Conservation (phyloP, 768 basidiomycete species). For the Rubroboletus pulcherrimus region DNA sequence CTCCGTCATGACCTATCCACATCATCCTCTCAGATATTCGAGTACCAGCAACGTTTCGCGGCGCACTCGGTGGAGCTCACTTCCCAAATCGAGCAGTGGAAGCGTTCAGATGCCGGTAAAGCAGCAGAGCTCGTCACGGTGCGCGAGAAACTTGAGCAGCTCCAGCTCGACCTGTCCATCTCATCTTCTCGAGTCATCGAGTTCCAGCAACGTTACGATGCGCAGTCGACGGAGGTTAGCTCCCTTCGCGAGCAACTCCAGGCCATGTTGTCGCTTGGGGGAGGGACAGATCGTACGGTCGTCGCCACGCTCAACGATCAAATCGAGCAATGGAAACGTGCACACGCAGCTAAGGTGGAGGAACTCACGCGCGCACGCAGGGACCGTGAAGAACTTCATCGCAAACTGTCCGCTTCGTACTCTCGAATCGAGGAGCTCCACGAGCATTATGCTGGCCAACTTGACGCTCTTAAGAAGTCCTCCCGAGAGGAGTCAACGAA, state of each 20-base stretch:
- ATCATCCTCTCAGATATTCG: neutral
- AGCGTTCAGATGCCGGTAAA: neutral
- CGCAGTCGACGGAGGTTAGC: neutral
- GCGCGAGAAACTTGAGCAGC: neutral
- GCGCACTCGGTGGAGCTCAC: neutral
- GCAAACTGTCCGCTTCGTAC: too few relatives aligned
- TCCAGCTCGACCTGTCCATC: neutral
- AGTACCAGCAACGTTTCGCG: neutral
- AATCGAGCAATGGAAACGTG: neutral
- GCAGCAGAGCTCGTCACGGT: neutral
- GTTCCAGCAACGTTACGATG: neutral
- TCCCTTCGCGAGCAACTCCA: neutral
- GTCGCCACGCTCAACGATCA: neutral
- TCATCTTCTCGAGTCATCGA: neutral
- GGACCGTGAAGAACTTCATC: too few relatives aligned
- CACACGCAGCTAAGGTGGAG: neutral
- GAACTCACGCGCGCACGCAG: neutral
- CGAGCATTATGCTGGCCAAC: neutral
- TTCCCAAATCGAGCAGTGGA: neutral
- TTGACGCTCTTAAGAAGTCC: too few relatives aligned
- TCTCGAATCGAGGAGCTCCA: neutral
- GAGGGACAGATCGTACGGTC: neutral
- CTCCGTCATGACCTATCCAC: neutral
- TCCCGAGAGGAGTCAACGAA: neutral
- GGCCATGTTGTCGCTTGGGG: neutral